Evolutionary conservation across 2,329 filamentous ascomycete genomes (phyloP), one percentile per base, ranked within the genome.

Genomic region (Neophaeococcomyces aloes): DNA sequence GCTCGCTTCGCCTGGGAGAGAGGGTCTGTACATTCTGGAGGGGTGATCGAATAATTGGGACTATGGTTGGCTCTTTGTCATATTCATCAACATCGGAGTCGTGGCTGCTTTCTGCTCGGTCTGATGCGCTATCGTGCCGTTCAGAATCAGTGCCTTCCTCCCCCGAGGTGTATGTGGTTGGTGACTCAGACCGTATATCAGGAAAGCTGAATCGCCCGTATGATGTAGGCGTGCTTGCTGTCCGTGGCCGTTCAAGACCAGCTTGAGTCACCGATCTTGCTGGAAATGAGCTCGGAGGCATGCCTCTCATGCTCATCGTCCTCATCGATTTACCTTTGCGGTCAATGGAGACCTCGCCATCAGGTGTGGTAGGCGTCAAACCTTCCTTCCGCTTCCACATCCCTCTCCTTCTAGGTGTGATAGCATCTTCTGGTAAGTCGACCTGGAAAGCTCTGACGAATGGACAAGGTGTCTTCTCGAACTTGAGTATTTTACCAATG

Each of bases 401-500:
- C 50, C 72, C 76, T 63, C 79, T 82, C 56, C 72, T 79, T 40
- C 76, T 66, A 1, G 80, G 81, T 1, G 75, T 76, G 52, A 75
- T 70, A 8, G 80, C 79, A 45, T 74, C 70, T 54, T 84, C 78
- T 0, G 85, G 85, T 14, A 91, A 65, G 39, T 81, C 74, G 8
- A 89, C 78, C 0, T 77, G 80, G 54, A 93, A 93, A 2, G 75
- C 74, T 47, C 86, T 74, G 56, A 80, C 74, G 60, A 95, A 94
- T 0, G 88, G 88, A 60, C 87, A 94, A 34, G 79, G 75, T 0
- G 88, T 94, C 57, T 84, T 84, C 62, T 95, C 88, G 57, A 91
- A 94, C 50, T 83, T 79, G 35, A 94, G 68, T 11, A 94, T 77
- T 49, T 79, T 78, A 42, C 73, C 74, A 21, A 94, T 64, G 7